Base-by-base conservation (phyloP, 2,329 filamentous ascomycete species). In the Tolypocladium cylindrosporum region DNA sequence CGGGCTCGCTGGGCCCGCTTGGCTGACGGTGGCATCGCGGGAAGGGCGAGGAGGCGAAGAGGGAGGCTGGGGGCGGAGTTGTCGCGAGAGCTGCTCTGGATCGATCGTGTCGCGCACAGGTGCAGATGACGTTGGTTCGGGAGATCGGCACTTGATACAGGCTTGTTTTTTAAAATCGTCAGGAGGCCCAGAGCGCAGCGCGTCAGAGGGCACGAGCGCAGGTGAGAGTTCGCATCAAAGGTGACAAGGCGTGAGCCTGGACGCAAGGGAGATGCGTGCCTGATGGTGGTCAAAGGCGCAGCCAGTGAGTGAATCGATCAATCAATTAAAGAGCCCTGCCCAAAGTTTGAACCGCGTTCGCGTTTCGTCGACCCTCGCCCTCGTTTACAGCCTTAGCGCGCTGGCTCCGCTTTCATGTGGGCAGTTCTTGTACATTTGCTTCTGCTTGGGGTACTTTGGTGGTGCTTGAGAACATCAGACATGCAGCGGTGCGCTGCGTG, bases 1-100 rank as follows among this genome's bases (percentile, higher is more conserved):
- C 72, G 72, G 60, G 65, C 66, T 61, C 73, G 71, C 58, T 69
- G 71, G 58, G 63, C 64, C 64, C 72, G 68, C 64, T 74, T 75
- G 52, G 69, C 67, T 56, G 73, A 73, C 31, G 69, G 64, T 57
- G 74, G 71, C 74, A 76, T 75, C 40, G 53, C 63, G 56, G 58
- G 48, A 55, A 59, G 53, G 24, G 45, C 51, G 54, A 58, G 54
- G 58, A 54, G 36, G 59, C 45, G 59, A 43, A 60, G 53, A 45
- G 54, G 57, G 48, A 40, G 45, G 43, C 7, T 27, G 54, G 51
- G 27, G 48, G 27, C 50, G 45, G 37, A 14, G 57, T 21, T 55
- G 36, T 36, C 27, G 54, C 27, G 27, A 37, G 31, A 13, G 11
- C 27, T 14, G 31, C 9, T 36, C 31, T 3, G 31, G 19, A 27